These are phyloP conservation scores for Parastagonospora nodorum DNA, from an alignment of 2,329 filamentous ascomycete genomes.

Conservation along the genomic window DNA sequence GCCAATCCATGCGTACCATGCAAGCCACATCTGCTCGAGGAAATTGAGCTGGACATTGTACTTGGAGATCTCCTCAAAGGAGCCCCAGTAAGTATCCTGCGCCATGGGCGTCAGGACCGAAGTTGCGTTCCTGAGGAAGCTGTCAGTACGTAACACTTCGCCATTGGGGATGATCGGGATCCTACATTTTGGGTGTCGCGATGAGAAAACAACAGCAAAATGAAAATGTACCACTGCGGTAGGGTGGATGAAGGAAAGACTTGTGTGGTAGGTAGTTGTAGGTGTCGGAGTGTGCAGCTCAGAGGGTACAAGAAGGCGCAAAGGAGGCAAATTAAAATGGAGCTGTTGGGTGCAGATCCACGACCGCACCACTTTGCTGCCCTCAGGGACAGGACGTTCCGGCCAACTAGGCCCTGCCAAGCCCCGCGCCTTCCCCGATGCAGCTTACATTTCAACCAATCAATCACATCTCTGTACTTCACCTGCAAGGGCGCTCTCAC, in stretches of 20 bases:
- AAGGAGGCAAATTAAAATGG: conserved; percentile 38
- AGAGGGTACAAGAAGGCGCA: conserved; percentile 22
- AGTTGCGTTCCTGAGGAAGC: conserved; percentile 41
- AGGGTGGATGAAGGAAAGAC: conserved; percentile 13
- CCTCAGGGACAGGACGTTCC: conserved; percentile 27
- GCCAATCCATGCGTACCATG: conserved; percentile 98
- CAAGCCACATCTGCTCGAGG: conserved; percentile 86
- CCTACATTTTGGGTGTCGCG: conserved; percentile 32
- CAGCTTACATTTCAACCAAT: conserved; percentile 13
- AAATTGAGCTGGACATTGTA: conserved; percentile 87
- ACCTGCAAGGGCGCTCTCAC: conserved; percentile 14
- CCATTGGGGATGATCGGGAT: conserved; percentile 9
- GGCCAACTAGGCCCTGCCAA: conserved; percentile 22
- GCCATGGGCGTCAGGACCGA: conserved; percentile 43
- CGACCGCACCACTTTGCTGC: conserved; percentile 33
- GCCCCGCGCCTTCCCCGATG: conserved; percentile 6
- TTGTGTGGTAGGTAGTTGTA: conserved; percentile 13
- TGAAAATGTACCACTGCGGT: not conserved
- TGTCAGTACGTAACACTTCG: conserved; percentile 24
- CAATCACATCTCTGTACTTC: conserved; percentile 5
- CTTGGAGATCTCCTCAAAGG: conserved; percentile 67
- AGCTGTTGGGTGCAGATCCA: conserved; percentile 31
- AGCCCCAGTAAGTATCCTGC: conserved; percentile 67
- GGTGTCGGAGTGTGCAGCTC: conserved; percentile 18
- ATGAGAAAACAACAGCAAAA: conserved; percentile 11